Percentiles rank a stretch among this genome's conserved stretches.
These are phyloP conservation scores for Elsinoe australis DNA, from an alignment of 2,329 filamentous ascomycete species.

Conservation along the genomic window DNA sequence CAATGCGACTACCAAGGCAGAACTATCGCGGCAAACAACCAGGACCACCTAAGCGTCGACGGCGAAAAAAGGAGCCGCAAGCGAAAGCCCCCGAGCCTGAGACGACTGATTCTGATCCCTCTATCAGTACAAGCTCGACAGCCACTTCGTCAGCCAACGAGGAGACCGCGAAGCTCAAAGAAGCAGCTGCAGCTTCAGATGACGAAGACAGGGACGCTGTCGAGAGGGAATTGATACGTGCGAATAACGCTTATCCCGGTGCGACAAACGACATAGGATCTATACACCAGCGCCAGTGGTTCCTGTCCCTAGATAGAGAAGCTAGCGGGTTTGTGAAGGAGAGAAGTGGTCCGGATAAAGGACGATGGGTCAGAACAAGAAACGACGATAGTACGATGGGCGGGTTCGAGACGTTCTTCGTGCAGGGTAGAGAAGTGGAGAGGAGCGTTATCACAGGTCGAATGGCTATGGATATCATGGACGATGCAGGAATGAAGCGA, in stretches of 20 bases:
- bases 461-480: slow-evolving; percentile 50
- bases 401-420: slow-evolving; percentile 52
- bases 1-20: slow-evolving; percentile 32
- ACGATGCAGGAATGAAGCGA: slow-evolving; percentile 52
- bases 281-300: slow-evolving; percentile 61
- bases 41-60: slow-evolving; percentile 25
- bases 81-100: slow-evolving; percentile 15
- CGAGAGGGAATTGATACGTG: slow-evolving; percentile 35
- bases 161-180: slow-evolving; percentile 19
- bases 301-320: slow-evolving; percentile 52
- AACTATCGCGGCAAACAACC: slow-evolving; percentile 29
- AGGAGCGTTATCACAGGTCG: slow-evolving; percentile 60
- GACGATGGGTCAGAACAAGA: slow-evolving; percentile 23
- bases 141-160: slow-evolving; percentile 17
- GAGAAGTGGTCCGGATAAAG: slow-evolving; percentile 25
- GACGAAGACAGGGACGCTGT: slow-evolving; percentile 42
- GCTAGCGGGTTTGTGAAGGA: slow-evolving; percentile 50
- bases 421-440: slow-evolving; percentile 54
- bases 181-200: slow-evolving; percentile 25
- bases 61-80: slow-evolving; percentile 23
- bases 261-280: slow-evolving; percentile 59
- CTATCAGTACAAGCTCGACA: neutral
- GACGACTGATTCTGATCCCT: slow-evolving; percentile 20
- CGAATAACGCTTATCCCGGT: slow-evolving; percentile 59
- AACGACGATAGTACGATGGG: slow-evolving; percentile 18